Conservation (phyloP, 78 protist genomes). For the Planoprotostelium fungivorum region DNA sequence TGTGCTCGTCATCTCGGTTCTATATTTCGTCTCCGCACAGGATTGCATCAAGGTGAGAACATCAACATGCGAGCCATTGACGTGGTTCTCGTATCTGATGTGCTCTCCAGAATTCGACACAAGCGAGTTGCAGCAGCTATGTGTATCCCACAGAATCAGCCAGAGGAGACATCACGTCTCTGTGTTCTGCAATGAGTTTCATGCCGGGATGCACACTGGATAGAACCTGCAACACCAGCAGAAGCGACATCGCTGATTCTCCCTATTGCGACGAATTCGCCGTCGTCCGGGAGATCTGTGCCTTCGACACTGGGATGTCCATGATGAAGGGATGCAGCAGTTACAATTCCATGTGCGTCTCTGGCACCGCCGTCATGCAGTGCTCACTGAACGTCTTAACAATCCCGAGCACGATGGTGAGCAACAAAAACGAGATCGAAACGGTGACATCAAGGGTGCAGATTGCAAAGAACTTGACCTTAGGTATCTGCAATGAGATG, state of each 20-base stretch:
- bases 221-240: neutral
- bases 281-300: constrained; percentile 24
- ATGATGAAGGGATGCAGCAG: constrained; percentile 24
- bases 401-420: neutral
- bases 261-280: constrained; percentile 27
- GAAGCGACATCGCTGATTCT: neutral
- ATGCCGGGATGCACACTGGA: constrained; percentile 30
- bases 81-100: neutral
- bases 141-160: neutral
- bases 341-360: constrained; percentile 5
- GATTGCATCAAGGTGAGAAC: neutral
- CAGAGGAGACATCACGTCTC: constrained; percentile 5
- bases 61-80: too few relatives aligned
- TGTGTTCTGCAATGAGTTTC: constrained; percentile 17
- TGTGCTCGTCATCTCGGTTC: neutral
- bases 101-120: neutral
- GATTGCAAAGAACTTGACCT: neutral
- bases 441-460: neutral
- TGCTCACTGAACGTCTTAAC: constrained; percentile 4
- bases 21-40: neutral
- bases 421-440: neutral
- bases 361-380: constrained; percentile 3
- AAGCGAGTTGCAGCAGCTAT: neutral
- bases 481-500: constrained; percentile 32
- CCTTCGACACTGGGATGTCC: constrained; percentile 25